Conservation (phyloP, 495 filamentous ascomycete genomes). For the Penicillium chermesinum region DNA sequence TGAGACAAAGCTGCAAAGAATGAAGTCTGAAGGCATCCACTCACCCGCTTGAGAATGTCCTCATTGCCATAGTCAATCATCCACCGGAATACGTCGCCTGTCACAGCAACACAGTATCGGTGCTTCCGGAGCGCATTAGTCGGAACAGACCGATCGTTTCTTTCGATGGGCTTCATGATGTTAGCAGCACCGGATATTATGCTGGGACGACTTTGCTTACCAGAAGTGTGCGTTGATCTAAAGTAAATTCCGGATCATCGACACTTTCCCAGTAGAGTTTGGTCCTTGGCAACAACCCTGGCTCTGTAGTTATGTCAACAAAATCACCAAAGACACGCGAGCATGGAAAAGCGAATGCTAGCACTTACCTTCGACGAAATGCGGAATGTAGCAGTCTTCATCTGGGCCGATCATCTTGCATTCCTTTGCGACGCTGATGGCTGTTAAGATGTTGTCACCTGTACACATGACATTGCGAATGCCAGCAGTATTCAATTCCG, state of each 20-base stretch:
- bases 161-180: constrained; percentile 57
- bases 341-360: background rate
- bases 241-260: constrained; percentile 67
- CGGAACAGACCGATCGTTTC: constrained; percentile 75
- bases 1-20: background rate
- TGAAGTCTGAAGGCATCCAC: constrained; percentile 8
- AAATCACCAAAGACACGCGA: background rate
- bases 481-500: constrained; percentile 76
- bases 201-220: constrained; percentile 31
- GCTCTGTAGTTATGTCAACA: background rate
- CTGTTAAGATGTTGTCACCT: constrained; percentile 96
- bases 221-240: constrained; percentile 73
- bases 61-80: constrained; percentile 83
- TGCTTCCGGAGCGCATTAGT: constrained; percentile 71
- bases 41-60: constrained; percentile 63
- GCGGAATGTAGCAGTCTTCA: constrained; percentile 87
- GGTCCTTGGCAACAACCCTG: constrained; percentile 39
- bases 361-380: constrained; percentile 70
- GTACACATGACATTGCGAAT: constrained; percentile 97
- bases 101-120: constrained; percentile 84
- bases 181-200: constrained; percentile 20
- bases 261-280: constrained; percentile 85
- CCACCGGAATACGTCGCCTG: constrained; percentile 94
- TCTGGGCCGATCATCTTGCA: constrained; percentile 75
- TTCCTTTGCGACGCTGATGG: constrained; percentile 92